These are phyloP conservation scores for Penicillium hesseltinei DNA, from an alignment of 2,329 filamentous ascomycete species.

Conservation along the genomic window DNA sequence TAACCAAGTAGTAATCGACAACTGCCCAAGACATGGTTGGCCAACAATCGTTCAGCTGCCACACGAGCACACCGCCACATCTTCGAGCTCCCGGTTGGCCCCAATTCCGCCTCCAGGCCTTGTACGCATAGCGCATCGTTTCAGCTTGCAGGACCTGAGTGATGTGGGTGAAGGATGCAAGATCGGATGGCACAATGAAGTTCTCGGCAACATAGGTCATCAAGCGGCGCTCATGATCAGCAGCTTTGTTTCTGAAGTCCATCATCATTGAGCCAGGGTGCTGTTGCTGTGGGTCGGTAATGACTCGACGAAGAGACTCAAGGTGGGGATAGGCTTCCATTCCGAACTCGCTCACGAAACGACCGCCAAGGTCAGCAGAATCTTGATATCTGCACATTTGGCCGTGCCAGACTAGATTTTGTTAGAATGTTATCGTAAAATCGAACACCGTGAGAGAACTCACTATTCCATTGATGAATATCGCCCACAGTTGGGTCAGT, in stretches of 20 bases:
- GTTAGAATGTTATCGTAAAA: background rate
- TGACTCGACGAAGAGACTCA: background rate
- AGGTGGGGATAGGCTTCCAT: background rate
- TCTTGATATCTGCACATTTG: background rate
- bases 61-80: background rate
- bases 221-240: background rate
- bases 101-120: background rate
- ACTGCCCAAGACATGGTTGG: background rate
- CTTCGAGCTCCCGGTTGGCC: background rate
- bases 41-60: background rate
- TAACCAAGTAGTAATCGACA: background rate
- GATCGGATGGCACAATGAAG: background rate
- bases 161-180: background rate
- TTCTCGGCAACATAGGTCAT: background rate
- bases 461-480: background rate
- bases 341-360: background rate
- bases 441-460: background rate
- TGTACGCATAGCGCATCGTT: background rate
- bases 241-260: background rate
- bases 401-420: background rate
- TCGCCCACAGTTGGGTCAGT: background rate
- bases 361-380: background rate
- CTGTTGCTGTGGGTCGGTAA: background rate
- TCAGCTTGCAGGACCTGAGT: background rate
- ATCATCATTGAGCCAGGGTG: background rate